Evolutionary conservation across 306 rosid species (phyloP).

Genomic region (Echinosophora koreensis): DNA sequence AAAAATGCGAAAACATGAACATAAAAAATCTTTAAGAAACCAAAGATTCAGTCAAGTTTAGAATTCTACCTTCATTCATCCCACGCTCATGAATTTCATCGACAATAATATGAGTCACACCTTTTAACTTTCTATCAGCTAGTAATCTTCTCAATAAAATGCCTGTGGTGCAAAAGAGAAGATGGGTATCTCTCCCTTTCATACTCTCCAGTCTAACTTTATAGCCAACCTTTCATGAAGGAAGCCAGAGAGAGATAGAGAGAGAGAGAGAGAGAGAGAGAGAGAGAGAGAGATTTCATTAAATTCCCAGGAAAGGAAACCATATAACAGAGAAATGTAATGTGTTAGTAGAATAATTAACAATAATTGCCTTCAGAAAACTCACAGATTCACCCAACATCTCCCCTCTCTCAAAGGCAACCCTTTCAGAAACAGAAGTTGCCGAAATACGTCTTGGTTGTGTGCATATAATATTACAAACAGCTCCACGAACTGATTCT

Average conservation of each 20-base stretch:
- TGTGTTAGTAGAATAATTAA: constrained; percentile 12
- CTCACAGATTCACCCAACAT: constrained; percentile 96
- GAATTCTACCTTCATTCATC: constrained; percentile 89
- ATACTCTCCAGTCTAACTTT: constrained; percentile 97
- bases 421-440: constrained; percentile 96
- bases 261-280: constrained; percentile 33
- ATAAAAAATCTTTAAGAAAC: constrained; percentile 46
- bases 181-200: constrained; percentile 91
- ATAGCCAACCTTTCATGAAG: constrained; percentile 80
- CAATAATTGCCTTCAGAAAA: constrained; percentile 44
- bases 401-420: constrained; percentile 93
- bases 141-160: constrained; percentile 92
- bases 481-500: constrained; percentile 78
- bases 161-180: constrained; percentile 98
- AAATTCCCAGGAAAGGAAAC: constrained; percentile 22
- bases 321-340: constrained; percentile 29
- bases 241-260: not conserved
- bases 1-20: constrained; percentile 50
- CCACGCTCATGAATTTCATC: constrained; percentile 99
- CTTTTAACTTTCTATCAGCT: constrained; percentile 85
- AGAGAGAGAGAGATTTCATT: constrained; percentile 11
- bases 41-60: constrained; percentile 42
- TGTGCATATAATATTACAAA: constrained; percentile 89
- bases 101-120: constrained; percentile 90
- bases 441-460: constrained; percentile 98